These are phyloP conservation scores for Chrysophaeum taylorii DNA, from an alignment of 352 stramenopile species.

Conservation along the genomic window DNA sequence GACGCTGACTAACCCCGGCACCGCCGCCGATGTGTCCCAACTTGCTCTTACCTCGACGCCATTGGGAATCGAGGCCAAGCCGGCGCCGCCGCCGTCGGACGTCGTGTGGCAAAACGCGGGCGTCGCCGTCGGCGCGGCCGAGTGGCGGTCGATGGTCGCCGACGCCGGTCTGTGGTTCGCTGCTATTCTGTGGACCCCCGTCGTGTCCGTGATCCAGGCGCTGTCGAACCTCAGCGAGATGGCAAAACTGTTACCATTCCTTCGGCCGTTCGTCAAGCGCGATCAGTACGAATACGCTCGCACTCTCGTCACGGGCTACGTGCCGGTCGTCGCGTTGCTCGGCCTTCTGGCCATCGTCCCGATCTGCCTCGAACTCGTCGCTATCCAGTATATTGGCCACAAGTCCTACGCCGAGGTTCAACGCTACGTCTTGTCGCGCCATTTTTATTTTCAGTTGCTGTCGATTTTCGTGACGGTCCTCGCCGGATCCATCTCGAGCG, in stretches of 20 bases:
- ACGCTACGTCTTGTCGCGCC: conserved; percentile 28
- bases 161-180: not conserved
- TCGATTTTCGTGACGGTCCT: conserved; percentile 61
- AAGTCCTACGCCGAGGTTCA: conserved; percentile 52
- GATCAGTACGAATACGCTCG: not conserved
- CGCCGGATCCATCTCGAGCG: conserved; percentile 48
- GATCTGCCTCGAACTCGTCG: conserved; percentile 47
- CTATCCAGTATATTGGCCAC: conserved; percentile 45
- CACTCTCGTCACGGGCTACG: conserved; percentile 54
- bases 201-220: not conserved
- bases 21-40: not conserved
- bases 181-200: not conserved
- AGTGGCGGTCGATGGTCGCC: not conserved
- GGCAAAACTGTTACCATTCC: not conserved
- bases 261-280: not conserved
- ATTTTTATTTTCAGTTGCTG: conserved; percentile 55
- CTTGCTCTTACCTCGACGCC: not conserved
- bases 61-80: not conserved
- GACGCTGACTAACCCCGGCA: not conserved
- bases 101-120: not conserved
- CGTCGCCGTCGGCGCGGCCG: not conserved
- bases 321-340: conserved; percentile 52
- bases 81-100: not conserved
- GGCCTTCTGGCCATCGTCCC: conserved; percentile 47
- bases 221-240: not conserved